Conservation (phyloP, 306 rosid genomes). For the Hylodesmum podocarpum region DNA sequence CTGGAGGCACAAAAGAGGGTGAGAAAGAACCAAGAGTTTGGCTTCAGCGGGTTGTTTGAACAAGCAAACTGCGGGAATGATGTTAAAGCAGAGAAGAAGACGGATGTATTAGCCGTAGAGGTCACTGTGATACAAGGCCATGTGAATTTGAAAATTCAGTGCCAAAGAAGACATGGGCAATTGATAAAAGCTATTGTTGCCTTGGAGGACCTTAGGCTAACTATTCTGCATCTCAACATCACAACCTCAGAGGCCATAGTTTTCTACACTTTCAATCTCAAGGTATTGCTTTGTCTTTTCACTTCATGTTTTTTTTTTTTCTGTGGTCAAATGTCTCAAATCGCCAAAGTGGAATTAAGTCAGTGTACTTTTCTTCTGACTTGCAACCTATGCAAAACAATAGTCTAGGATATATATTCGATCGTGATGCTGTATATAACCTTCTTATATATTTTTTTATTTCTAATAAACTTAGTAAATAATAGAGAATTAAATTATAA, state of each 20-base stretch:
- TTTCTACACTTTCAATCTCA: conserved; percentile 74
- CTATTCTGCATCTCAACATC: conserved; percentile 73
- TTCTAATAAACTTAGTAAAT: no score
- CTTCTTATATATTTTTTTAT: no score
- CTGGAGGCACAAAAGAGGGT: conserved; percentile 57
- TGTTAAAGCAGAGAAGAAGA: conserved; percentile 50
- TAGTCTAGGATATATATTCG: no score
- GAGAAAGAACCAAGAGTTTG: conserved; percentile 40
- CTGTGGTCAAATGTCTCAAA: conserved; percentile 47
- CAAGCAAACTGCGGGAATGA: conserved; percentile 34
- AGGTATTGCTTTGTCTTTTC: conserved; percentile 47
- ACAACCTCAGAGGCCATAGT: conserved; percentile 51
- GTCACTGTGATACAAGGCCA: conserved; percentile 70
- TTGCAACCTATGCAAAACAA: conserved; percentile 35
- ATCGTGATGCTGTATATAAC: no score
- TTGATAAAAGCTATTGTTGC: conserved; percentile 63
- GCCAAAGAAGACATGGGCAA: conserved; percentile 54
- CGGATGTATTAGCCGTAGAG: conserved; percentile 53
- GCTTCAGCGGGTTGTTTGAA: conserved; percentile 33
- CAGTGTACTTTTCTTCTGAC: conserved; percentile 36
- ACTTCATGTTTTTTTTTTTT: no score
- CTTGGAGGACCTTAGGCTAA: conserved; percentile 59
- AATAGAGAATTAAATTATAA: no score
- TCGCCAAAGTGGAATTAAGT: conserved; percentile 25
- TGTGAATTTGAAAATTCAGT: conserved; percentile 68